Evolutionary conservation across 2,329 filamentous ascomycete species (phyloP), one percentile per base, ranked within the genome.

Genomic region (Exserohilum rostratum): DNA sequence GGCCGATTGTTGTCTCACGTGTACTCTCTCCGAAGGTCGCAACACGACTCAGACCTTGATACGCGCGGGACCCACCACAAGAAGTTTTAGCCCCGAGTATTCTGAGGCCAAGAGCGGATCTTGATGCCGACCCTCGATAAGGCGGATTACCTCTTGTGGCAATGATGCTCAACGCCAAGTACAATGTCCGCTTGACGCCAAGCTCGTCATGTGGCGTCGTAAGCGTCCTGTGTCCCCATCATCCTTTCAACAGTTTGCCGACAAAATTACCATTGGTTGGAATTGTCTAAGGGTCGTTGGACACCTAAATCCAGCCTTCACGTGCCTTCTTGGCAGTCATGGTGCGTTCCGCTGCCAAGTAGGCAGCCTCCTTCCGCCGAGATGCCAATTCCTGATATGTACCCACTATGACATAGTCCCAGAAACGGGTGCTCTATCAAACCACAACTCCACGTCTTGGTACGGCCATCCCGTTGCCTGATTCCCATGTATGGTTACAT

Each of bases 321-420:
- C 45, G 53, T 53, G 47, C 18, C 22, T 42, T 50, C 58, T 62
- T 61, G 60, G 57, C 51, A 29, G 35, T 34, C 37, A 46, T 35
- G 20, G 43, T 38, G 33, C 46, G 46, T 42, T 61, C 56, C 58
- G 57, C 60, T 38, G 62, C 65, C 64, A 66, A 66, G 61, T 48
- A 31, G 25, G 44, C 39, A 46, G 53, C 22, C 46, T 48, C 39
- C 52, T 44, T 60, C 61, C 50, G 65, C 65, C 65, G 63, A 50
- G 46, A 55, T 51, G 49, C 49, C 56, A 61, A 63, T 53, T 51
- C 35, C 45, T 44, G 46, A 48, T 37, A 45, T 18, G 35, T 58
- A 52, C 57, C 66, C 67, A 65, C 66, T 62, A 70, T 70, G 67
- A 70, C 64, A 68, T 70, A 42, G 48, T 54, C 58, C 58, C 59